A percentile compares a stretch with the other conserved stretches of the same genome.
Evolutionary conservation across 257 asterid species (phyloP).

Genomic region (Fraxinus cuspidata): DNA sequence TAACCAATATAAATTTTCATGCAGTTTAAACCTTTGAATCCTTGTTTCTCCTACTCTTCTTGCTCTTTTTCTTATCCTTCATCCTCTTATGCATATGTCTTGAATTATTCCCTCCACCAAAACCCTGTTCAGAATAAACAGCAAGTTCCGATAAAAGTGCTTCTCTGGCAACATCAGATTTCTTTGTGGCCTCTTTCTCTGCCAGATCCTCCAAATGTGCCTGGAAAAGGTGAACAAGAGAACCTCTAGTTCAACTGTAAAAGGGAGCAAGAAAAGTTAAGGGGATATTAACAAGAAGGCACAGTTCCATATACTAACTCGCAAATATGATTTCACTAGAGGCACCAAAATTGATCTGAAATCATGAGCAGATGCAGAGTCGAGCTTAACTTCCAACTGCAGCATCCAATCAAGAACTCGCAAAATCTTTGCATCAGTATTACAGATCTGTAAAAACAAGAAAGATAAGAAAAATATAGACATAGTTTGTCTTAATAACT

Average conservation of each 20-base stretch:
- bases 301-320: constrained; percentile 52
- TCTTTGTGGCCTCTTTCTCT: constrained; percentile 89
- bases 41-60: constrained; percentile 66
- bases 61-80: constrained; percentile 78
- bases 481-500: not conserved
- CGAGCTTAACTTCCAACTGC: constrained; percentile 72
- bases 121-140: constrained; percentile 65
- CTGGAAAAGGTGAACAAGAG: constrained; percentile 42
- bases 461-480: constrained; percentile 32
- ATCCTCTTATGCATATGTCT: constrained; percentile 61
- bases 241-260: constrained; percentile 22
- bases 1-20: not conserved
- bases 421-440: constrained; percentile 80
- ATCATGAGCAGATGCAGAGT: constrained; percentile 67
- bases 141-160: constrained; percentile 93
- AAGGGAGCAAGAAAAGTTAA: constrained; percentile 16
- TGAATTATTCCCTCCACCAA: constrained; percentile 50
- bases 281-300: not conserved
- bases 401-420: constrained; percentile 63
- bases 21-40: constrained; percentile 70
- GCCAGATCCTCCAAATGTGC: constrained; percentile 84
- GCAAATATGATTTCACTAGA: constrained; percentile 75
- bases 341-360: constrained; percentile 68
- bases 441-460: constrained; percentile 71
- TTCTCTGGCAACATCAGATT: constrained; percentile 93